Evolutionary conservation across 2,329 filamentous ascomycete genomes (phyloP).

Genomic region (Epichloe sibirici): DNA sequence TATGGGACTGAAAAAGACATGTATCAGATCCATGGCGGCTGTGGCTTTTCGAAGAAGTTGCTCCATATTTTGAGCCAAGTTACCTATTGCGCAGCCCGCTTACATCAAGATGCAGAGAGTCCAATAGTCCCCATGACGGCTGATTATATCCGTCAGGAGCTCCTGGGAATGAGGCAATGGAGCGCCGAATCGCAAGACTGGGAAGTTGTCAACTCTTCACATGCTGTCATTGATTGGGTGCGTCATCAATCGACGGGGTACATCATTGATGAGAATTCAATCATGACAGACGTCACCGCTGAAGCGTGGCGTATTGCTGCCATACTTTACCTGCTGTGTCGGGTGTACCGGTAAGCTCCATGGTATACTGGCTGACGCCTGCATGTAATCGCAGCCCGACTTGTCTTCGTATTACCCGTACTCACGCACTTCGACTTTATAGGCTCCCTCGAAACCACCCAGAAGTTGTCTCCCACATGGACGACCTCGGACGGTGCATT

Average conservation of each 20-base stretch:
- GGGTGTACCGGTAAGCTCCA: constrained; percentile 21
- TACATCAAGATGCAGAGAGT: constrained; percentile 21
- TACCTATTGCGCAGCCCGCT: constrained; percentile 23
- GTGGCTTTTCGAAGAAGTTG: constrained; percentile 28
- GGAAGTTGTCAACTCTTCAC: constrained; percentile 9
- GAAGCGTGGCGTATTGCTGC: constrained; percentile 29
- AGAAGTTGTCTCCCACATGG: constrained; percentile 19
- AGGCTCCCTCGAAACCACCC: constrained; percentile 27
- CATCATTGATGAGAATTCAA: constrained; percentile 15
- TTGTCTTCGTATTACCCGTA: background rate
- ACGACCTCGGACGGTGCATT: constrained; percentile 24
- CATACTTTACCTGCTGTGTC: constrained; percentile 27
- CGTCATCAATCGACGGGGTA: constrained; percentile 12
- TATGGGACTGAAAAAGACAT: constrained; percentile 23
- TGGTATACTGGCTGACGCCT: background rate
- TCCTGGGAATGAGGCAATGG: constrained; percentile 24
- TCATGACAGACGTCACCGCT: constrained; percentile 29
- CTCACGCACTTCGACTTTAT: background rate
- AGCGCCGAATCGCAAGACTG: constrained; percentile 18
- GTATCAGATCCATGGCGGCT: constrained; percentile 28
- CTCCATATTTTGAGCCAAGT: constrained; percentile 26
- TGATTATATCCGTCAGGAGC: constrained; percentile 14
- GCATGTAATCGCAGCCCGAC: constrained; percentile 1
- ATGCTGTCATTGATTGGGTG: constrained; percentile 19
- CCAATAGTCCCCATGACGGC: constrained; percentile 20